phyloP scores from a whole-genome alignment of 192 early-diverging fungal species.

The Radiomyces spectabilis region DNA sequence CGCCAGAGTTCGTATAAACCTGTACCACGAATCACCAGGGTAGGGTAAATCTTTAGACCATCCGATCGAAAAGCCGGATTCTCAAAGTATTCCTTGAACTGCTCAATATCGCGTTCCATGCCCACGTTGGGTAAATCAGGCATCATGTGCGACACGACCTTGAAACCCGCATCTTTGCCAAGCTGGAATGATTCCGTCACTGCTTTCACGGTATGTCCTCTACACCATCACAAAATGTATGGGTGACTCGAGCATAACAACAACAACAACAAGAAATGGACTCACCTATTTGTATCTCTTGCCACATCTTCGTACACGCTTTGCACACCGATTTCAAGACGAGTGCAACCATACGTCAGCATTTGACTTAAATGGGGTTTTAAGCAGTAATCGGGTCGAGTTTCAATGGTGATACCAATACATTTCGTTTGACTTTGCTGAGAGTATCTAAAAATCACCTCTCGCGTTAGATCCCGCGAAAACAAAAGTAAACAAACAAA shows the following conservation, averaged over 20 bases:
- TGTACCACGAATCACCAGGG: conserved; percentile 97
- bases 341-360: conserved; percentile 97
- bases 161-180: conserved; percentile 97
- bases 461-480: too few relatives aligned
- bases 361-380: conserved; percentile 98
- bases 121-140: conserved; percentile 99
- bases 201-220: conserved; percentile 96
- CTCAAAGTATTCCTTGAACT: conserved; percentile 98
- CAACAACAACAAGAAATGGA: not conserved
- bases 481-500: too few relatives aligned
- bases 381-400: conserved; percentile 95
- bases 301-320: conserved; percentile 99
- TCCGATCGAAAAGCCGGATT: conserved; percentile 98
- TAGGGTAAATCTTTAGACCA: conserved; percentile 97
- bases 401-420: conserved; percentile 99
- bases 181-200: conserved; percentile 97
- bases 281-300: conserved; percentile 86
- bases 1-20: conserved; percentile 98
- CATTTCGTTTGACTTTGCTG: conserved; percentile 96
- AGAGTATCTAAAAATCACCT: conserved; percentile 71
- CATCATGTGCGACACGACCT: conserved; percentile 99
- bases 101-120: conserved; percentile 98
- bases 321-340: conserved; percentile 97
- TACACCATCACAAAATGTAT: not conserved
- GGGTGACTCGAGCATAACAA: conserved; percentile 4